Evolutionary conservation across 2,329 filamentous ascomycete species (phyloP), one percentile per base, ranked within the genome.

Genomic region (Penicillium olsonii): DNA sequence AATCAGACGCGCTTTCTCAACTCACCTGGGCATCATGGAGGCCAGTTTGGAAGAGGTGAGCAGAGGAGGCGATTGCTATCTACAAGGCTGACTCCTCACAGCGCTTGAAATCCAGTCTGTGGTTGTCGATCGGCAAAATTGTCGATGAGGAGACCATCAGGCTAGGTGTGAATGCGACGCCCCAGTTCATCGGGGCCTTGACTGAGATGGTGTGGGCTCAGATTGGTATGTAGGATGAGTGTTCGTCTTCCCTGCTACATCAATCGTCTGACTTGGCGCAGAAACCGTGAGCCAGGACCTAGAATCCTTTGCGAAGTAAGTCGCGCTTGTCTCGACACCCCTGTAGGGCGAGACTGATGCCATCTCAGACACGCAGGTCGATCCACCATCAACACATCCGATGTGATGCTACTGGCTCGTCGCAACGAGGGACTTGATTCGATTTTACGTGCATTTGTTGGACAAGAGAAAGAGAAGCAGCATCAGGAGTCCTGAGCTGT

Each of bases 181-280:
- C 90, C 2, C 90, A 95, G 65, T 96, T 95, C 69, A 95, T 95
- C 59, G 90, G 87, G 8, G 83, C 87, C 0, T 70, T 95, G 65
- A 94, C 89, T 1, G 91, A 96, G 69, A 82, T 95, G 70, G 87
- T 92, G 7, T 96, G 89, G 84, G 82, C 85, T 1, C 91, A 95
- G 60, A 87, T 96, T 43, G 88, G 90, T 92, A 78, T 39, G 72
- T 47, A 19, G 5, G 6, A 24, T 27, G n/a, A n/a, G n/a, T 18
- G 7, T 19, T n/a, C 39, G 31, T 37, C 40, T 2, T 24, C 17
- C 5, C 10, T 3, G 2, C 1, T 6, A 22, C 19, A 20, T 6
- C 2, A 7, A 11, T 9, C 2, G n/a, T 45, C 50, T 62, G 33
- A 58, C 38, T 24, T 17, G 4, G 29, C 31, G 18, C 54, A 82